Conservation (phyloP, 768 basidiomycete genomes). For the Saitozyma podzolica region DNA sequence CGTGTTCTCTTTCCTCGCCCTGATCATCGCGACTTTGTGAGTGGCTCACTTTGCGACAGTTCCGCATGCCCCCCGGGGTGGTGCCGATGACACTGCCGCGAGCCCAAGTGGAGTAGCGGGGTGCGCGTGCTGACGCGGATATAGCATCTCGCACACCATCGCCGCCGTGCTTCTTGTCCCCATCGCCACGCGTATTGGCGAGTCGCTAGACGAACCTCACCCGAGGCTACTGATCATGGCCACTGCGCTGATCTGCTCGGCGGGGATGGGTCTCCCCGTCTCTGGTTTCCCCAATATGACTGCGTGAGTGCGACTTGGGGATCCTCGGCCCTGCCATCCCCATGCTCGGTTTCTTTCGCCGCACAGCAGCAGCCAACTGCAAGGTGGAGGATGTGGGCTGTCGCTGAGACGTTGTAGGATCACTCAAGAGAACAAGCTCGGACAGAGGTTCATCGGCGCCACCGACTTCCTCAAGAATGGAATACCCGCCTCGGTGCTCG, state of each 20-base stretch:
- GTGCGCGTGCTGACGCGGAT: too few relatives aligned
- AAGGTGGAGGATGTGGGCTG: neutral
- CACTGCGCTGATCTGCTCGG: slow-evolving; percentile 66
- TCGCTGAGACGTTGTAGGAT: slow-evolving; percentile 48
- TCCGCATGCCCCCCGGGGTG: too few relatives aligned
- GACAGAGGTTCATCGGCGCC: slow-evolving; percentile 76
- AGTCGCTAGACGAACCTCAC: slow-evolving; percentile 68
- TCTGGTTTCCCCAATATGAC: slow-evolving; percentile 99
- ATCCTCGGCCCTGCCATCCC: neutral
- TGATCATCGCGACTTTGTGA: slow-evolving; percentile 52
- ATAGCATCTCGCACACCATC: slow-evolving; percentile 87
- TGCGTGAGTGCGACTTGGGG: slow-evolving; percentile 62
- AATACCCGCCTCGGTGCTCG: slow-evolving; percentile 88
- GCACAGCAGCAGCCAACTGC: neutral
- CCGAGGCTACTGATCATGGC: slow-evolving; percentile 82
- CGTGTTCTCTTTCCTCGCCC: slow-evolving; percentile 60
- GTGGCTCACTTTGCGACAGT: slow-evolving; percentile 5
- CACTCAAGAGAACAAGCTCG: slow-evolving; percentile 89
- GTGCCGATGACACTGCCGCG: too few relatives aligned
- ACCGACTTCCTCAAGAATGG: slow-evolving; percentile 92
- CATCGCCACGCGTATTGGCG: slow-evolving; percentile 86
- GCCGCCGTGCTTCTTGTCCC: slow-evolving; percentile 95
- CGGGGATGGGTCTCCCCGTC: slow-evolving; percentile 98
- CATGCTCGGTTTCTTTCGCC: too few relatives aligned
- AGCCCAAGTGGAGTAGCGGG: too few relatives aligned